Base-by-base conservation (phyloP, 1,284 basidiomycete species). In the Austroboletus niveus region DNA sequence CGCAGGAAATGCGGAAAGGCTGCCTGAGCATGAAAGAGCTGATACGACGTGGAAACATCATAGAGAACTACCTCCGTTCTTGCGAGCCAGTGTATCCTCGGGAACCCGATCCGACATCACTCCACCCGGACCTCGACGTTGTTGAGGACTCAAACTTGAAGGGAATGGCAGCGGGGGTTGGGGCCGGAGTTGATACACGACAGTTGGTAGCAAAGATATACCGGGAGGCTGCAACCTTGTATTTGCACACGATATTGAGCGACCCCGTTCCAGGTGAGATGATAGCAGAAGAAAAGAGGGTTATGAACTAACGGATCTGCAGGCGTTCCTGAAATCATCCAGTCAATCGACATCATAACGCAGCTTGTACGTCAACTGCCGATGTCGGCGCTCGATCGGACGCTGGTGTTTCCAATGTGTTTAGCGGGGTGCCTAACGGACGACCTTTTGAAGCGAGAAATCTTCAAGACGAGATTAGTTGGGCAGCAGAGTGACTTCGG, bases 291-390 rank as follows among this genome's bases (percentile, higher is more conserved):
- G 31, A 29, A 27, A 32, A n/a, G 30, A 45, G 11, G 29, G 24
- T 35, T 47, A n/a, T 53, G 52, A 60, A 52, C 61, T 60, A 40
- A 61, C 48, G 20, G 35, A 20, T 49, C 64, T 54, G 35, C 61
- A 89, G 87, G 80, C 58, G 84, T 92, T n/a, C 76, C 82, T 45
- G 86, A 92, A 64, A 88, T 93, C 55, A 69, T 64, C 45, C 70
- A 73, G 42, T 79, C 79, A 11, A 79, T 86, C 36, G 76, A 78
- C 39, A 68, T 65, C 42, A 77, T 89, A 53, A 67, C 79, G 42
- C 77, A 77, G 47, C 69, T 79, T 30, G 63, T 89, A 47, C 69
- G 72, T 51, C 76, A 78, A 58, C 66, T 89, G 47, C 76, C 76
- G 15, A 68, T 78, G 42, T 81, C 82, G 14, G 73, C 78, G 51